phyloP scores from a whole-genome alignment of 345 rosid genomes.

The Rhizophora apiculata region DNA sequence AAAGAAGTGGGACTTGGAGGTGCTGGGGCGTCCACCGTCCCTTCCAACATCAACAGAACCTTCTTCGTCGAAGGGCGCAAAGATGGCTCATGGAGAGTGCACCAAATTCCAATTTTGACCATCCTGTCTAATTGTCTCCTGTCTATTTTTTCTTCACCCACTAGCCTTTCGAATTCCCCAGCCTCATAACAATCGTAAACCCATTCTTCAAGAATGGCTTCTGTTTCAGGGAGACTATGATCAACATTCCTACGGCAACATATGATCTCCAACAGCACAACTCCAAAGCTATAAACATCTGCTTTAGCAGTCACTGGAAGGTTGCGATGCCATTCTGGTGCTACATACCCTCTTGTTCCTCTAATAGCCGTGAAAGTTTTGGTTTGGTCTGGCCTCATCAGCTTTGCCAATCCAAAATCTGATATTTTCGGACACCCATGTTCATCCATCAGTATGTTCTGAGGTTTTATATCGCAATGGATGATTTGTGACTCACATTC shows the following conservation, averaged over 20 bases:
- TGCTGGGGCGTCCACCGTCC: conserved; percentile 24
- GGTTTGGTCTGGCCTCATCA: conserved; percentile 32
- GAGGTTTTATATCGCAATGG: conserved; percentile 36
- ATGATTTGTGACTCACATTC: conserved; percentile 33
- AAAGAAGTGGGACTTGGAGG: conserved; percentile 20
- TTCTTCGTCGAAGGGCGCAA: conserved; percentile 24
- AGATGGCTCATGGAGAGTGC: conserved; percentile 20
- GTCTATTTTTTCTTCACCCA: conserved; percentile 21
- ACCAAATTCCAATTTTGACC: conserved; percentile 24
- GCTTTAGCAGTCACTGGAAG: conserved; percentile 31
- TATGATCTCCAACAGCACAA: conserved; percentile 27
- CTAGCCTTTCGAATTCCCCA: not conserved
- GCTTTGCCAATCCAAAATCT: conserved; percentile 34
- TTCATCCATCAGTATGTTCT: conserved; percentile 29
- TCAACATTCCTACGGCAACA: conserved; percentile 19
- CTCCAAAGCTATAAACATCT: conserved; percentile 37
- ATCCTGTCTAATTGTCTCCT: conserved; percentile 16
- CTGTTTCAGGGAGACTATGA: not conserved
- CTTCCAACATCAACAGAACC: conserved; percentile 27
- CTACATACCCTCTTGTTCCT: conserved; percentile 28
- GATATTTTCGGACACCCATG: conserved; percentile 20
- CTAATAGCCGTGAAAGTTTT: conserved; percentile 22
- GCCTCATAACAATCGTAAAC: conserved; percentile 18
- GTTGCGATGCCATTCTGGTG: conserved; percentile 32
- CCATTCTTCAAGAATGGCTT: conserved; percentile 26